phyloP scores from a whole-genome alignment of 2,329 filamentous ascomycete genomes.

The Scopulariopsis brevicaulis region DNA sequence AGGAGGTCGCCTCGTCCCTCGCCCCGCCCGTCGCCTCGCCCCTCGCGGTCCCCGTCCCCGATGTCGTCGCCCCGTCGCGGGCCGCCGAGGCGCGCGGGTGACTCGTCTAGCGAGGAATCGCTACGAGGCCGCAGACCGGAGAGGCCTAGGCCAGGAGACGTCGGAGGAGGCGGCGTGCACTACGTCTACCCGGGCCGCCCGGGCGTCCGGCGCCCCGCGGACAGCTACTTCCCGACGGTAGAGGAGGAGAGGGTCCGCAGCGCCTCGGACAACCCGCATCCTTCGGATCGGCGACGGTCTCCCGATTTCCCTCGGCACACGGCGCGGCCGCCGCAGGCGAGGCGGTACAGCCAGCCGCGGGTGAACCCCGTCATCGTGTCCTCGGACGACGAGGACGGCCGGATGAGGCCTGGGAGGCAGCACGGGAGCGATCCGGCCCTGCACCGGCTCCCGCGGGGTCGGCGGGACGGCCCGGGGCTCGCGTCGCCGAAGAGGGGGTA shows the following conservation, averaged over 20 bases:
- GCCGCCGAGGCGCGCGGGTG: not conserved
- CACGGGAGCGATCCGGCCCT: not conserved
- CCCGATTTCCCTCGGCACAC: constrained; percentile 12
- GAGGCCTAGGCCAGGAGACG: not conserved
- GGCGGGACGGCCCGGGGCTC: not conserved
- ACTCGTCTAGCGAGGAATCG: constrained; percentile 1
- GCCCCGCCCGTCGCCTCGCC: not conserved
- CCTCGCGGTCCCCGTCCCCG: not conserved
- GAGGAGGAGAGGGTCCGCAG: constrained; percentile 20
- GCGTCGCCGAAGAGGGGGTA: constrained; percentile 2
- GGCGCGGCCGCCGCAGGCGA: constrained; percentile 13
- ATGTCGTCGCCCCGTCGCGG: not conserved
- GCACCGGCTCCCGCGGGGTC: not conserved
- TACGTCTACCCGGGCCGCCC: not conserved
- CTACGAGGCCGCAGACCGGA: not conserved
- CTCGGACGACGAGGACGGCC: not conserved
- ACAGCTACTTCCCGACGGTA: not conserved
- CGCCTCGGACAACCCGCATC: constrained; percentile 36
- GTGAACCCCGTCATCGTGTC: not conserved
- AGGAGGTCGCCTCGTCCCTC: not conserved
- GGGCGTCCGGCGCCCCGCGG: not conserved
- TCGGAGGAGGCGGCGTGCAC: not conserved
- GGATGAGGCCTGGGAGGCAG: not conserved
- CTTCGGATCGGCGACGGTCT: constrained; percentile 16
- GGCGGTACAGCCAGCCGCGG: constrained; percentile 36